Conservation (phyloP, 768 basidiomycete species). For the Pleurotus pulmonarius region DNA sequence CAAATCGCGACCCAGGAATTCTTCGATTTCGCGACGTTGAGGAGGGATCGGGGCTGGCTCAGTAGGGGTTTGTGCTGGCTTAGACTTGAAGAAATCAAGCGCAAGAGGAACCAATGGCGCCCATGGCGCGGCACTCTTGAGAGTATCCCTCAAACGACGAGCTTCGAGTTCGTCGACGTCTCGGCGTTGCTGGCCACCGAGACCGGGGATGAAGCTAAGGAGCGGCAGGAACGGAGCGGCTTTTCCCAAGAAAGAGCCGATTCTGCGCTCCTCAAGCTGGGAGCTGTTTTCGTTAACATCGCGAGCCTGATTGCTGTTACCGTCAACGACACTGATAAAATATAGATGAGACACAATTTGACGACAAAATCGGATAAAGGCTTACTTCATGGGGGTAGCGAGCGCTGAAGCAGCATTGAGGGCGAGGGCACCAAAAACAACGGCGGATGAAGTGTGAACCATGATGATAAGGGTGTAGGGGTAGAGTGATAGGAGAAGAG, state of each 20-base stretch:
- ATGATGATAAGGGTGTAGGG: conserved; percentile 15
- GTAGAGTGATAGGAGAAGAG: neutral
- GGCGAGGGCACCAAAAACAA: conserved; percentile 28
- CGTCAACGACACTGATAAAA: neutral
- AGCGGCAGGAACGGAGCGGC: conserved; percentile 2
- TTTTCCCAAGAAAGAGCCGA: conserved; percentile 4
- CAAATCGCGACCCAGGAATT: conserved; percentile 2
- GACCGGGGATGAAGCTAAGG: neutral
- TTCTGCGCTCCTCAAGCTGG: neutral
- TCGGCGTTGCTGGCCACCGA: conserved; percentile 4
- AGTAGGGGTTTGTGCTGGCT: neutral
- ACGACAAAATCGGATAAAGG: neutral
- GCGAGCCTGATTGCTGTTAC: neutral
- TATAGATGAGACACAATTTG: conserved; percentile 9
- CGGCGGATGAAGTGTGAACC: conserved; percentile 27
- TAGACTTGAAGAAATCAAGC: conserved; percentile 1
- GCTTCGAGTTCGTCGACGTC: neutral
- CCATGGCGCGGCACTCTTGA: neutral
- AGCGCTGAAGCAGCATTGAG: conserved; percentile 24
- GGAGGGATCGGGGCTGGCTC: neutral
- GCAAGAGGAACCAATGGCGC: conserved; percentile 3
- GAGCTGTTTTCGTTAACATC: neutral
- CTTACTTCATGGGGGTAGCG: conserved; percentile 25
- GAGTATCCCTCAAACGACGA: neutral
- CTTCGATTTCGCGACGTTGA: conserved; percentile 4